Conservation (phyloP, 495 filamentous ascomycete genomes). For the Penicillium flavigenum region DNA sequence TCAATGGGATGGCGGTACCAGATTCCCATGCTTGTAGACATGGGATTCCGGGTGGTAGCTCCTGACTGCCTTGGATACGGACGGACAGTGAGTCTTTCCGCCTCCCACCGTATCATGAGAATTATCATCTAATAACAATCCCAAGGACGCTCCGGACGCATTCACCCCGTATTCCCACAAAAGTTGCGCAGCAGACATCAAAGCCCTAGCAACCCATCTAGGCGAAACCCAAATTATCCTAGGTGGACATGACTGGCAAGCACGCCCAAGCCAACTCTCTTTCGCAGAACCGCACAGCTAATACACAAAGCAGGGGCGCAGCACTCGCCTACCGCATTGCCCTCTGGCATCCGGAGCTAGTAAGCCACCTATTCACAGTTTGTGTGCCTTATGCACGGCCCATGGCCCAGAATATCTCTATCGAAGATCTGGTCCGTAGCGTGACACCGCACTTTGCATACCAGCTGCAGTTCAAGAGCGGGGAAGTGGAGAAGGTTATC, state of each 20-base stretch:
- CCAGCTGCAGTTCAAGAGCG: constrained; percentile 72
- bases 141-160: constrained; percentile 58
- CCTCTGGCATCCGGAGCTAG: constrained; percentile 67
- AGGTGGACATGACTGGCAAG: constrained; percentile 87
- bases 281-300: background rate
- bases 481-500: constrained; percentile 61
- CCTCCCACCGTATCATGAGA: background rate
- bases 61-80: constrained; percentile 83
- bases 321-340: constrained; percentile 61
- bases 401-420: constrained; percentile 42
- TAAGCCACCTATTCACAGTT: constrained; percentile 71
- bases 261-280: background rate
- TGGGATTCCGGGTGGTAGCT: constrained; percentile 69
- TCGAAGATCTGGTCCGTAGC: constrained; percentile 55
- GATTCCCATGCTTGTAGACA: constrained; percentile 69
- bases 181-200: constrained; percentile 67
- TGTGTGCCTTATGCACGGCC: constrained; percentile 72
- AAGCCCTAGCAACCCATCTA: constrained; percentile 59
- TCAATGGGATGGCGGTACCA: constrained; percentile 78
- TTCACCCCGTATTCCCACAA: constrained; percentile 65
- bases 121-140: background rate
- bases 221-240: constrained; percentile 62
- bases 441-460: constrained; percentile 75
- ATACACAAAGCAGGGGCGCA: constrained; percentile 47
- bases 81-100: constrained; percentile 54